Base-by-base conservation (phyloP, 495 filamentous ascomycete species). In the Trichocladium antarcticum region DNA sequence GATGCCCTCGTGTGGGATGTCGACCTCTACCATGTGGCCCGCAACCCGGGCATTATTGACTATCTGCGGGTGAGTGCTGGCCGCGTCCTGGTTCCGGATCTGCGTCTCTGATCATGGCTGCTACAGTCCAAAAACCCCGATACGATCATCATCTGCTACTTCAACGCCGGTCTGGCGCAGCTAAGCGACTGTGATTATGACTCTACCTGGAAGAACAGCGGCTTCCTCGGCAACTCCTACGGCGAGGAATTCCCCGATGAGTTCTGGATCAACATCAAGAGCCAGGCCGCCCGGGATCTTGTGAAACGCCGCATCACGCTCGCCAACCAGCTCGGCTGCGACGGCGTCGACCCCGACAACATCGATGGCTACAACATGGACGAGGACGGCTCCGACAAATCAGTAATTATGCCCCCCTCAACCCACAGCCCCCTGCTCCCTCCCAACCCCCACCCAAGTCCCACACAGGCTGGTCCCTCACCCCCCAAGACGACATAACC, bases 341-440 rank as follows among this genome's bases (percentile, higher is more conserved):
- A 83, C 54, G 82, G 73, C 4, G 75, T 86, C 6, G 82, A 86
- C 58, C 78, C 81, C 1, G 82, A 86, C 54, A 86, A 87, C 55
- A 72, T 85, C 11, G 83, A 85, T 51, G 82, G 69, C 4, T 84
- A 81, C 39, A 21, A 34, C 45, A 71, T 73, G 45, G 51, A 74
- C 1, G 76, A 38, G 35, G 36, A 45, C 41, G 46, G 31, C 24
- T 1, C 12, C 16, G 43, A 49, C 45, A 39, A 27, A 8, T 4
- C 3, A 8, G 24, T 27, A 20, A 8, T 34, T 16, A 4, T 27
- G 24, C 24, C 24, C 24, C 24, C 24, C n/a, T n/a, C n/a, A n/a
- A n/a, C n/a, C n/a, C n/a, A n/a, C n/a, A n/a, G n/a, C n/a, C n/a
- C n/a, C n/a, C n/a, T n/a, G n/a, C n/a, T n/a, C n/a, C n/a, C n/a